These are phyloP conservation scores for Podospora tetraspora DNA, from an alignment of 495 filamentous ascomycete species.

Conservation along the genomic window DNA sequence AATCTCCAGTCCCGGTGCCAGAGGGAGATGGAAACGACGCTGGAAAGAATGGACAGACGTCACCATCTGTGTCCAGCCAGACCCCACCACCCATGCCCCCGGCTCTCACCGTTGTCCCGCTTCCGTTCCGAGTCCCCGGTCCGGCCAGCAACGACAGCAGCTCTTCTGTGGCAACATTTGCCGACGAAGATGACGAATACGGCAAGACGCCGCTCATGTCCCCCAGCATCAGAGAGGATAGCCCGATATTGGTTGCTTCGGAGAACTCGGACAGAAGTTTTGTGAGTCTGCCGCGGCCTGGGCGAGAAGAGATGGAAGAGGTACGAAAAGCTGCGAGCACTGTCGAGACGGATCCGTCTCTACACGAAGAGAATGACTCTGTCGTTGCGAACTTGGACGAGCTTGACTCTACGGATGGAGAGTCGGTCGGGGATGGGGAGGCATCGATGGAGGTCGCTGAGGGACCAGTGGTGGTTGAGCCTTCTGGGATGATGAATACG, in stretches of 20 bases:
- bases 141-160: slow-evolving; percentile 43
- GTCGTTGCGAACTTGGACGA: slow-evolving; percentile 51
- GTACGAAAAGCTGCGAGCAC: slow-evolving; percentile 40
- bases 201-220: slow-evolving; percentile 9
- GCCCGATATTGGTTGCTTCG: slow-evolving; percentile 44
- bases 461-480: not conserved
- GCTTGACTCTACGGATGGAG: slow-evolving; percentile 34
- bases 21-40: not conserved
- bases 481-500: not conserved
- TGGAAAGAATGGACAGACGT: slow-evolving; percentile 13
- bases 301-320: slow-evolving; percentile 14
- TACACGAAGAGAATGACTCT: slow-evolving; percentile 40
- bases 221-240: slow-evolving; percentile 22
- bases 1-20: not conserved
- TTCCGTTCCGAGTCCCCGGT: slow-evolving; percentile 56
- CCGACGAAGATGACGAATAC: slow-evolving; percentile 46
- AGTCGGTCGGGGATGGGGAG: slow-evolving; percentile 11
- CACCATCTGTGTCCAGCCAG: not conserved
- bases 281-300: slow-evolving; percentile 36
- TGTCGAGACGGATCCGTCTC: slow-evolving; percentile 32
- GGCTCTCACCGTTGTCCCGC: slow-evolving; percentile 46
- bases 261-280: slow-evolving; percentile 39
- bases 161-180: slow-evolving; percentile 59
- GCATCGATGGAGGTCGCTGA: not conserved
- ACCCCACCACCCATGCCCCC: slow-evolving; percentile 1